Conservation (phyloP, 768 basidiomycete species). For the Suillus lakei region DNA sequence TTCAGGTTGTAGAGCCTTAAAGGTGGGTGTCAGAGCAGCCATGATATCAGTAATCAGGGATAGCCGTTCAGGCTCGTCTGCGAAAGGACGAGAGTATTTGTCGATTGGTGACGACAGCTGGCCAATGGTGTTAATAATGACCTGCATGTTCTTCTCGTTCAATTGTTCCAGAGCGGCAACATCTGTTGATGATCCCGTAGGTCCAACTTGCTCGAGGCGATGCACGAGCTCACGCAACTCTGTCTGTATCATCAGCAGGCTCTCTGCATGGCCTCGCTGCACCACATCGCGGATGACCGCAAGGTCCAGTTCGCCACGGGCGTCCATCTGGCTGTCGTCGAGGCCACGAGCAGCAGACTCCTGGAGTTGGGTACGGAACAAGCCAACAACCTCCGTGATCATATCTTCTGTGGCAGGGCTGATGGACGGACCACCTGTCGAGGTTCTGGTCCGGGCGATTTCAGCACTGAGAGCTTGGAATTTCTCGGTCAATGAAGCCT, state of each 20-base stretch:
- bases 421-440: constrained; percentile 34
- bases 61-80: constrained; percentile 55
- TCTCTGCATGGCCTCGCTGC: constrained; percentile 67
- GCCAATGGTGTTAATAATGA: constrained; percentile 64
- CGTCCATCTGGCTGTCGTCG: constrained; percentile 71
- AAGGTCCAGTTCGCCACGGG: constrained; percentile 78
- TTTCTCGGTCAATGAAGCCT: constrained; percentile 71
- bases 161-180: constrained; percentile 61
- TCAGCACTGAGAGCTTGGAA: constrained; percentile 55
- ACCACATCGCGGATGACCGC: constrained; percentile 74
- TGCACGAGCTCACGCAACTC: constrained; percentile 61
- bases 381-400: constrained; percentile 66
- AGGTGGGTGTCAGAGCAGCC: constrained; percentile 58
- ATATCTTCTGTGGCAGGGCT: constrained; percentile 59
- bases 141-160: constrained; percentile 57
- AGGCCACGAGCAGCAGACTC: constrained; percentile 60
- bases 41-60: constrained; percentile 65
- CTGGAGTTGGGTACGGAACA: constrained; percentile 71
- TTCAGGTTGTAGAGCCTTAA: constrained; percentile 65
- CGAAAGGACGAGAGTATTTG: constrained; percentile 34
- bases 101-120: constrained; percentile 43
- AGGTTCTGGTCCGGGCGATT: constrained; percentile 29
- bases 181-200: constrained; percentile 30
- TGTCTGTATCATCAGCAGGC: constrained; percentile 58
- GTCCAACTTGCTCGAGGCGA: constrained; percentile 40